Base-by-base conservation (phyloP, 805 yeast species). In the Lipomyces kockii region DNA sequence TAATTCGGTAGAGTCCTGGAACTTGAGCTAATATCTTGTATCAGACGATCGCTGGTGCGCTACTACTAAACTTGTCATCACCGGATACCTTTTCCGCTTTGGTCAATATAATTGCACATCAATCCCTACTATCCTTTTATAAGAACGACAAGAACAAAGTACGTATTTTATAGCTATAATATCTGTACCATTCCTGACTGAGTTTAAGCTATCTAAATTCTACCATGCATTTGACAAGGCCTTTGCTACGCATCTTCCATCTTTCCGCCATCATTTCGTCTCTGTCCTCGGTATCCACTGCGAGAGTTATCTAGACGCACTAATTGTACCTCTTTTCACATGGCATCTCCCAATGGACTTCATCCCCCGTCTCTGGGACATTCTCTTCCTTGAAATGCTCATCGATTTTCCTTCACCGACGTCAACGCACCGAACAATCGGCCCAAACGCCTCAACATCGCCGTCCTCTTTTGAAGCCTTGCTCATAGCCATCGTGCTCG, bases 301-400 rank as follows among this genome's bases (percentile, higher is more conserved):
- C 2, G 65, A 78, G 2, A 82, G 79, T 3, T 83, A 84, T 63
- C 75, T 88, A 5, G 80, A 77, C 29, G 79, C 82, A 2, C 72
- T 86, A 61, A 69, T 87, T 2, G 61, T 64, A 29, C 73, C 84
- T 25, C 67, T 86, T 22, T 84, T 87, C 72, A 74, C 87, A 1
- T 77, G 80, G 60, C 79, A 82, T 32, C 73, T 87, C 56, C 74
- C 80, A 12, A 76, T 85, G 58, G 88, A 87, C 43, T 76, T 83
- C 0, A 75, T 84, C 7, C 78, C 82, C 32, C 81, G 86, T 17
- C 71, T 89, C 6, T 72, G 89, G 68, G 93, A 89, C 74, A 79
- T 88, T 4, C 82, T 82, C 74, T 74, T 87, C 11, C 87, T 87
- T 74, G 91, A 88, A 74, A 87, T 63, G 62, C 32, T 39, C 12